Evolutionary conservation across 1,139 yeast genomes (phyloP).

Genomic region (Lodderomyces metapsilosis): DNA sequence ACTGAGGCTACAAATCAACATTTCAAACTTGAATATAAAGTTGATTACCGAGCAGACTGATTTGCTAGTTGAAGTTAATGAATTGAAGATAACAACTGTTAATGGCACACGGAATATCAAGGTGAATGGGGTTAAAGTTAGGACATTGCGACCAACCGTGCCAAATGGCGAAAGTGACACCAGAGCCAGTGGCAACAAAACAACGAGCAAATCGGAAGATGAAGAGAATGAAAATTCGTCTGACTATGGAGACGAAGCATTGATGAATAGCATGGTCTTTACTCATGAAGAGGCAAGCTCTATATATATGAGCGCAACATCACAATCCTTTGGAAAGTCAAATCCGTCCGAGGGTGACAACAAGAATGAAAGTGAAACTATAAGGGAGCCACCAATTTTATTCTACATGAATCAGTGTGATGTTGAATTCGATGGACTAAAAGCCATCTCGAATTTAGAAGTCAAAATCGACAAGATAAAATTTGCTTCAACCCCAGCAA

Average conservation of each 20-base stretch:
- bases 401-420: slow-evolving; percentile 35
- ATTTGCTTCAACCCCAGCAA: slow-evolving; percentile 39
- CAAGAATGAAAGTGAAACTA: slow-evolving; percentile 7
- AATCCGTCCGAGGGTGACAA: slow-evolving; percentile 13
- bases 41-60: slow-evolving; percentile 51
- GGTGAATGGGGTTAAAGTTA: slow-evolving; percentile 37
- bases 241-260: slow-evolving; percentile 38
- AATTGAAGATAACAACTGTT: slow-evolving; percentile 37
- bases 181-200: slow-evolving; percentile 10
- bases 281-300: slow-evolving; percentile 72
- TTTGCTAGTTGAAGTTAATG: slow-evolving; percentile 43
- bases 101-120: slow-evolving; percentile 49
- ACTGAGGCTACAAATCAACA: slow-evolving; percentile 53
- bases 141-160: slow-evolving; percentile 38
- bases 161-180: slow-evolving; percentile 24
- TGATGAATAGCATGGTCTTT: slow-evolving; percentile 63
- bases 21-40: slow-evolving; percentile 45
- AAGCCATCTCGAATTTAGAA: slow-evolving; percentile 45
- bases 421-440: slow-evolving; percentile 52
- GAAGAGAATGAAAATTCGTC: slow-evolving; percentile 21
- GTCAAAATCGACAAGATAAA: slow-evolving; percentile 46
- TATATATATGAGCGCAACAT: slow-evolving; percentile 80
- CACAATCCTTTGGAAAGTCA: slow-evolving; percentile 34
- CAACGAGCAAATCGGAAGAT: slow-evolving; percentile 21
- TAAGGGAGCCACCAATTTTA: slow-evolving; percentile 19